Evolutionary conservation across 1,139 yeast genomes (phyloP), one percentile per base, ranked within the genome.

Genomic region (Blastobotrys raffinosifermentans): DNA sequence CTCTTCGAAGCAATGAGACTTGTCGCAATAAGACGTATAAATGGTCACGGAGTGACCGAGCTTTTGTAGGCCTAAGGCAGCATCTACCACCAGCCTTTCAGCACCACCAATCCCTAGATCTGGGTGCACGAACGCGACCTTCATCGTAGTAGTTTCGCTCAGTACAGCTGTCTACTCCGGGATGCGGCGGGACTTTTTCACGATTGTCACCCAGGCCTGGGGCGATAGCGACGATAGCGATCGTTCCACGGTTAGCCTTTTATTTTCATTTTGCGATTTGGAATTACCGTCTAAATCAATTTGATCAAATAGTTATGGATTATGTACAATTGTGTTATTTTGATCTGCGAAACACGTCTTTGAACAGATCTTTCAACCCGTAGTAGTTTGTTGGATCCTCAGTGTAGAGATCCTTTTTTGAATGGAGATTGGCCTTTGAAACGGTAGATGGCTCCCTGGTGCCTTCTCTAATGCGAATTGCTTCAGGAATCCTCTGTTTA

Each of bases 31-130:
- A 0, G 96, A 86, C 0, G 98, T 91, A 60, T 72, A 86, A 5
- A 89, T 70, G 6, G 71, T 70, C 11, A 91, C 77, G 0, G 72
- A 66, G 54, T 86, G 80, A 3, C 80, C 78, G n/a, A 68, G 61
- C 2, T 73, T 69, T 57, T 89, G 87, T 18, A 91, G 65, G 0
- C 96, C 96, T 2, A 86, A 68, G 0, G 97, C 98, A 2, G 95
- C 93, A 61, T 91, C 99, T 1, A 91, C 95, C 1, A 91, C 89
- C 18, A 93, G 69, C 43, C 99, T 68, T 59, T 91, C 99, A 0
- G 99, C 99, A 3, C 99, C 99, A 5, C 72, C 89, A 43, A 91
- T 91, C 0, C 98, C 98, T 38, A 91, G 65, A 62, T 91, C 99
- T 0, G 99, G 99, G 56, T 91, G 99, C 10, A 91, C 66, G 53